Base-by-base conservation (phyloP, 371 early-diverging fungal genomes). In the Parasitella parasitica region DNA sequence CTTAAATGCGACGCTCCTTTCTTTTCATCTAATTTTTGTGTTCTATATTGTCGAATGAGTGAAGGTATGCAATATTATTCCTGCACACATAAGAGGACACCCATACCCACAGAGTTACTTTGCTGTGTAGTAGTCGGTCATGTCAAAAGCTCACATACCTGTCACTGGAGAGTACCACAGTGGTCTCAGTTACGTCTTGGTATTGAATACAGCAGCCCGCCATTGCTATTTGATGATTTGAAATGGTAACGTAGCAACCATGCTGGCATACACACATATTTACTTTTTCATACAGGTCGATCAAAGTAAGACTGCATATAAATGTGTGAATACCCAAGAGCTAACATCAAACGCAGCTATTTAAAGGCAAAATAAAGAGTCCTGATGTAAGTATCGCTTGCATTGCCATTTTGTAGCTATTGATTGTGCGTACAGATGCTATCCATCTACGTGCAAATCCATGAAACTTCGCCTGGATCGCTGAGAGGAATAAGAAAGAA, bases 371-470 rank as follows among this genome's bases (percentile, higher is more conserved):
- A 30, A 16, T 27, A n/a, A 63, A 63, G 36, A 63, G 27, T 20
- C 63, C 56, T 26, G 57, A 63, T 18, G 63, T 63, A 38, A 63
- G 35, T 27, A 30, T 5, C 39, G 12, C 8, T 6, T 26, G 28
- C 11, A 11, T n/a, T 5, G n/a, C 15, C 2, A 16, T 27, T 5
- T 24, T 35, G 20, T 6, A 22, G 32, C 13, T 12, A 24, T 15
- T 18, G 20, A 52, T 41, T 2, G 7, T 26, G 26, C 22, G 6
- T 12, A 0, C 67, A 78, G 81, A 81, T 72, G 59, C 64, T 82
- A 20, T 81, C 82, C 3, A 54, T 84, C 18, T 82, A 79, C 39
- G 72, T 84, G 6, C 76, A 81, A 4, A 74, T 82, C 6, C 76
- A 83, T 61, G 83, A 81, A 39, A 81, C 83, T n/a, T 61, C 76